Percentiles rank a stretch among this genome's conserved stretches.
Conservation (phyloP, 345 rosid genomes). For the Brassica incana region DNA sequence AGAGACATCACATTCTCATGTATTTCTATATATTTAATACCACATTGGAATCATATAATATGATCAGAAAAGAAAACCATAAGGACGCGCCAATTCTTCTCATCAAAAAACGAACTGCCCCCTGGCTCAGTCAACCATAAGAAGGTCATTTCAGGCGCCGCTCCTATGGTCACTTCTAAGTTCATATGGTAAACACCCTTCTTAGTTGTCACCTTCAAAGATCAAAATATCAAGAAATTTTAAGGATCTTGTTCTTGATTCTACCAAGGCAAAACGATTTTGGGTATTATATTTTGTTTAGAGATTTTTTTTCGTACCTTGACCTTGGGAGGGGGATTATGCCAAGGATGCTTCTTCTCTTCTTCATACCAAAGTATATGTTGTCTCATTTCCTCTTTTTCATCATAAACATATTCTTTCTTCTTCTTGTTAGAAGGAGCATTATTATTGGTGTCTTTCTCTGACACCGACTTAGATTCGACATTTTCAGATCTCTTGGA, state of each 20-base stretch:
- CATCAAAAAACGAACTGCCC: neutral
- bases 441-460: neutral
- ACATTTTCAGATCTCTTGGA: neutral
- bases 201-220: neutral
- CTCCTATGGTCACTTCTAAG: neutral
- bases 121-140: neutral
- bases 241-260: neutral
- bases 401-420: neutral
- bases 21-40: neutral
- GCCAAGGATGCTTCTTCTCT: neutral
- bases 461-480: neutral
- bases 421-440: neutral
- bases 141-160: neutral
- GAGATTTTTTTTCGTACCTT: neutral
- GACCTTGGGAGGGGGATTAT: neutral
- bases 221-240: neutral
- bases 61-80: constrained; percentile 1
- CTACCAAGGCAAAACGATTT: neutral
- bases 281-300: neutral
- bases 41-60: neutral
- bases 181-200: constrained; percentile 2
- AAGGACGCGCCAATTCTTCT: neutral
- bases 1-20: neutral
- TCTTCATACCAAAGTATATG: neutral
- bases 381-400: neutral